These are phyloP conservation scores for Dryas octopetala DNA, from an alignment of 306 rosid species.

Conservation along the genomic window DNA sequence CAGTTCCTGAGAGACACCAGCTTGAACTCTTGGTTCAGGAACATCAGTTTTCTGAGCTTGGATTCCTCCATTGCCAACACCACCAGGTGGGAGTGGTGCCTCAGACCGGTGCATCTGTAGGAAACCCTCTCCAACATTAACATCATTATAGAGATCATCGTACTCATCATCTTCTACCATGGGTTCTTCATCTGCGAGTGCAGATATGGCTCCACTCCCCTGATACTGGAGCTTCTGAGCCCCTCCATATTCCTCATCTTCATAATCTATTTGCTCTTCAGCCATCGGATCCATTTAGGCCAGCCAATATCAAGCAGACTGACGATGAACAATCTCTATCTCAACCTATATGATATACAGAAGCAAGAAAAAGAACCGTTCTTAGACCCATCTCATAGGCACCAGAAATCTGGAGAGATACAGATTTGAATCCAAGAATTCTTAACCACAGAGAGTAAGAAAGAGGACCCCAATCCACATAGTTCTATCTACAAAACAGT, in stretches of 20 bases:
- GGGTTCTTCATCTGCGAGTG: constrained; percentile 47
- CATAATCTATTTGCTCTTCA: constrained; percentile 44
- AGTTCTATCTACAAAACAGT: background rate
- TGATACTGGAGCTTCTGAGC: constrained; percentile 42
- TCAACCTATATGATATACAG: constrained; percentile 28
- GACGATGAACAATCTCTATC: constrained; percentile 17
- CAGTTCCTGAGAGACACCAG: constrained; percentile 22
- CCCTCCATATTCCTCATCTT: constrained; percentile 45
- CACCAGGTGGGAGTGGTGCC: constrained; percentile 29
- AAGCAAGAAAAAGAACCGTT: constrained; percentile 18
- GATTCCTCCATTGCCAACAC: constrained; percentile 32
- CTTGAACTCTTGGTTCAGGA: constrained; percentile 27
- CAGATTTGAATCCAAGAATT: background rate
- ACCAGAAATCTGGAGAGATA: background rate
- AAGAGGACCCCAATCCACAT: background rate
- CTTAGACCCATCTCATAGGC: constrained; percentile 20
- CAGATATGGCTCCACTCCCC: constrained; percentile 45
- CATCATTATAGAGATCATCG: constrained; percentile 55
- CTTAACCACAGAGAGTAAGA: background rate
- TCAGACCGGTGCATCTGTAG: constrained; percentile 42
- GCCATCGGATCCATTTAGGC: constrained; percentile 31
- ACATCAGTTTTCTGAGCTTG: constrained; percentile 37
- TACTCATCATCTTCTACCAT: constrained; percentile 51
- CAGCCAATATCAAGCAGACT: constrained; percentile 14
- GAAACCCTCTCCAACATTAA: constrained; percentile 53